phyloP scores from a whole-genome alignment of 1,284 basidiomycete genomes.

The Leccinum angustisporum region DNA sequence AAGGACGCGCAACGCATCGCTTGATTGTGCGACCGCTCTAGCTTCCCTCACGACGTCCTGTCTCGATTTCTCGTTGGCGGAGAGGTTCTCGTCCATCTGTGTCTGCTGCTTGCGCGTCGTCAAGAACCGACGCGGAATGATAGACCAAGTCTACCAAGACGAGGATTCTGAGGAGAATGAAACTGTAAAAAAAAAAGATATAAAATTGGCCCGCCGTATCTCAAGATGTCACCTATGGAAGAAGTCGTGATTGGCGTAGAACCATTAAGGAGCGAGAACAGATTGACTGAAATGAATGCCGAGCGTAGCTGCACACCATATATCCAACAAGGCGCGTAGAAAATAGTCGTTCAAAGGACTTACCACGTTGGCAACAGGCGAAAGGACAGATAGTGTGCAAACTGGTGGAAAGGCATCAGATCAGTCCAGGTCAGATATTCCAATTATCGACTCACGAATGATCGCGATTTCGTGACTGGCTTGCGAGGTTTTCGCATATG shows the following conservation, averaged over 20 bases:
- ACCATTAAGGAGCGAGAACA: slow-evolving; percentile 72
- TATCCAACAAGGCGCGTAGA: slow-evolving; percentile 5
- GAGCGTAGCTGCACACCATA: slow-evolving; percentile 48
- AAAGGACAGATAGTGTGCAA: slow-evolving; percentile 66
- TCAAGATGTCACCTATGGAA: slow-evolving; percentile 52
- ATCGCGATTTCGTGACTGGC: slow-evolving; percentile 56
- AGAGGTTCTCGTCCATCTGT: slow-evolving; percentile 12
- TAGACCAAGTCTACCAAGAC: slow-evolving; percentile 62
- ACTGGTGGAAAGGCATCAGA: slow-evolving; percentile 26
- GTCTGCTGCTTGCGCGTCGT: slow-evolving; percentile 16
- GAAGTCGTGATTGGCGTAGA: slow-evolving; percentile 46
- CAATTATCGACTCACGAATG: slow-evolving; percentile 44
- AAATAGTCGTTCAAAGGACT: slow-evolving; percentile 30
- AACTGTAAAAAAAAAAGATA: slow-evolving; percentile 65
- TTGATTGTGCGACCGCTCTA: slow-evolving; percentile 44
- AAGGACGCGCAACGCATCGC: slow-evolving; percentile 64
- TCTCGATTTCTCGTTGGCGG: slow-evolving; percentile 18
- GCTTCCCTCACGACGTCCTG: slow-evolving; percentile 59
- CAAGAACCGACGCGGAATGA: slow-evolving; percentile 37
- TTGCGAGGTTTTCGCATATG: slow-evolving; percentile 63
- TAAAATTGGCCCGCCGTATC: slow-evolving; percentile 73
- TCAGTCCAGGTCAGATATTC: neutral
- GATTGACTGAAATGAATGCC: slow-evolving; percentile 70
- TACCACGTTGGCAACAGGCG: slow-evolving; percentile 71
- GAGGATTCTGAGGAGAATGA: slow-evolving; percentile 55